Conservation (phyloP, 805 yeast species). For the Schwanniomyces vanrijiae region DNA sequence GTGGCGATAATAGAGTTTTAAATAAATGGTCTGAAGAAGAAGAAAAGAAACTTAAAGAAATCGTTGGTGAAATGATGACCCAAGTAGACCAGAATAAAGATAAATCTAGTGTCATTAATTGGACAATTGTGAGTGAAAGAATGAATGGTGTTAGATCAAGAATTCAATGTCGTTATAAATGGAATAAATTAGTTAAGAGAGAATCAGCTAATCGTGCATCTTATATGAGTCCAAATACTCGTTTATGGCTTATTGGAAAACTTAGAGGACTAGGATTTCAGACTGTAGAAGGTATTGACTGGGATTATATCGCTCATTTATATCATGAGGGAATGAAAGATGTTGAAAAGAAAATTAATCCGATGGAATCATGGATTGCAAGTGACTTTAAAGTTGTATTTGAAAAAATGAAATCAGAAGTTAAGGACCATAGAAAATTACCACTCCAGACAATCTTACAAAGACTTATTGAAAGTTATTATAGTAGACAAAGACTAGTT, state of each 20-base stretch:
- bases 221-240: constrained; percentile 32
- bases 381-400: constrained; percentile 62
- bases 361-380: constrained; percentile 48
- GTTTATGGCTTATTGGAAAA: constrained; percentile 37
- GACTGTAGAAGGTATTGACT: constrained; percentile 29
- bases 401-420: constrained; percentile 54
- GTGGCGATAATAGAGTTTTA: constrained; percentile 73
- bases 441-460: constrained; percentile 14
- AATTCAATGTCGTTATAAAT: constrained; percentile 93
- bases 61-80: constrained; percentile 20
- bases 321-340: constrained; percentile 22
- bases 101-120: constrained; percentile 58
- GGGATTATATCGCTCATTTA: constrained; percentile 32
- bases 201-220: constrained; percentile 39
- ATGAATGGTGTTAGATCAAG: constrained; percentile 89
- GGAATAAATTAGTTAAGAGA: constrained; percentile 77
- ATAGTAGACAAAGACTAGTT: constrained; percentile 6
- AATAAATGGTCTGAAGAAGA: constrained; percentile 81
- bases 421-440: constrained; percentile 39
- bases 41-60: constrained; percentile 54
- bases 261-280: constrained; percentile 25
- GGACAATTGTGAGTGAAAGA: constrained; percentile 88
- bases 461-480: constrained; percentile 12
- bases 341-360: constrained; percentile 4
- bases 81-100: constrained; percentile 6